Base-by-base conservation (phyloP, 768 basidiomycete species). In the Galerina sulciceps region DNA sequence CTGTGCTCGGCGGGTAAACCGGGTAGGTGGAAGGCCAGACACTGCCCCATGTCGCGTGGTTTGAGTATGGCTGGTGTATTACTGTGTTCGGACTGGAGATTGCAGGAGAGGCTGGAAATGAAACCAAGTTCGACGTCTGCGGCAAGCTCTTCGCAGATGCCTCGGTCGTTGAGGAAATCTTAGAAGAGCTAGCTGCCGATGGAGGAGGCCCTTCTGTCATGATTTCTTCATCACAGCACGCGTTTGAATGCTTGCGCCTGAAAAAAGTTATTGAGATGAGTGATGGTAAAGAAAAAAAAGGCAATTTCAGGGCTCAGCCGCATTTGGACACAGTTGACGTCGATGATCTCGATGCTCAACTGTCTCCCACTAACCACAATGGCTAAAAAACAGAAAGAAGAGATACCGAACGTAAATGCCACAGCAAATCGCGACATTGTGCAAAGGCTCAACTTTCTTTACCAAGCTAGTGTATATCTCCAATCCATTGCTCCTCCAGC, bases 371-470 rank as follows among this genome's bases (percentile, higher is more conserved):
- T 36, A 41, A 18, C 13, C 38, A 49, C 17, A 22, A 60, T 93
- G 91, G 90, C 75, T 17, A 93, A 91, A 75, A 89, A 88, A 64
- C 73, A 75, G 59, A 86, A 83, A 67, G 82, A 83, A 55, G 81
- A 84, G 15, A 73, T 66, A 9, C 87, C 87, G 5, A 89, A 82
- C 57, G 77, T 85, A 2, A 81, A 77, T 70, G 82, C 73, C 59
- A 79, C 89, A 34, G 65, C 79, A 10, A 91, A 93, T 69, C 78
- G 85, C 26, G 93, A 94, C 67, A 84, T 90, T 46, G 81, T 93
- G 18, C 93, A 94, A 71, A 82, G 93, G 26, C 81, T 94, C 60
- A 94, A 90, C 73, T 94, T 91, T 70, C 81, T 94, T 36, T 93
- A 91, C 67, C 93, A 94, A 73, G 89, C 91, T 36, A 87, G 88